A percentile compares a stretch with the other conserved stretches of the same genome.
These are phyloP conservation scores for Gracilaria domingensis DNA, from an alignment of 23 red algal species.

Conservation along the genomic window DNA sequence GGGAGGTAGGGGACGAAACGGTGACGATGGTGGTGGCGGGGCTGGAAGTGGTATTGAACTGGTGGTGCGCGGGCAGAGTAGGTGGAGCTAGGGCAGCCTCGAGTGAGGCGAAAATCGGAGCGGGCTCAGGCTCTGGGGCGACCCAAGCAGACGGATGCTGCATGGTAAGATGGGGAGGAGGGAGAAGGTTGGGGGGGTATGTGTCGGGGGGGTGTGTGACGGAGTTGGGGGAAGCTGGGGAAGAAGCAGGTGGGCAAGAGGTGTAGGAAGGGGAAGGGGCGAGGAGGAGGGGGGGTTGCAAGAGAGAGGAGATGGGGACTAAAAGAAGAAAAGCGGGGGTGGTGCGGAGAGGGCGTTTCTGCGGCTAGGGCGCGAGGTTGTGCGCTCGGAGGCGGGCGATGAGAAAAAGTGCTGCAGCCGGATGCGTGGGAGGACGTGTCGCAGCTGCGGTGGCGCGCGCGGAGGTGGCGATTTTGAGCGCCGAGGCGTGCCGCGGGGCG, in stretches of 20 bases:
- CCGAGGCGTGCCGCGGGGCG: background rate
- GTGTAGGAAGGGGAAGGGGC: background rate
- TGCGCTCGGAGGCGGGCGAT: too few species aligned
- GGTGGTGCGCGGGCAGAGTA: background rate
- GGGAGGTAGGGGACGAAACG: background rate
- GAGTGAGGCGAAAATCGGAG: conserved; percentile 10
- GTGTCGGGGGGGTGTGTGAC: too few species aligned
- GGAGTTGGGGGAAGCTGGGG: too few species aligned
- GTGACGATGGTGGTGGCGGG: conserved; percentile 40
- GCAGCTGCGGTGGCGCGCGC: background rate
- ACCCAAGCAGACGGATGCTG: conserved; percentile 27
- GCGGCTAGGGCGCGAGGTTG: too few species aligned
- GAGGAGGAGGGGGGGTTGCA: background rate
- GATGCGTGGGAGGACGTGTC: conserved; percentile 22
- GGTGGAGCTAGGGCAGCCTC: background rate
- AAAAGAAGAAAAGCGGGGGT: background rate
- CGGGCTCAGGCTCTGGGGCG: background rate
- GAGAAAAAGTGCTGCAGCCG: background rate
- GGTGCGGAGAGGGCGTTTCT: background rate
- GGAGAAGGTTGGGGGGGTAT: too few species aligned
- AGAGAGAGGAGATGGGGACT: background rate
- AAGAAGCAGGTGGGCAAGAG: background rate
- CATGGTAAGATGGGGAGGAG: background rate
- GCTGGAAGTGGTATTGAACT: conserved; percentile 9
- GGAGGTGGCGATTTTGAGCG: background rate